Evolutionary conservation across 2,329 filamentous ascomycete genomes (phyloP), one percentile per base, ranked within the genome.

Genomic region (Leptographium procerum): DNA sequence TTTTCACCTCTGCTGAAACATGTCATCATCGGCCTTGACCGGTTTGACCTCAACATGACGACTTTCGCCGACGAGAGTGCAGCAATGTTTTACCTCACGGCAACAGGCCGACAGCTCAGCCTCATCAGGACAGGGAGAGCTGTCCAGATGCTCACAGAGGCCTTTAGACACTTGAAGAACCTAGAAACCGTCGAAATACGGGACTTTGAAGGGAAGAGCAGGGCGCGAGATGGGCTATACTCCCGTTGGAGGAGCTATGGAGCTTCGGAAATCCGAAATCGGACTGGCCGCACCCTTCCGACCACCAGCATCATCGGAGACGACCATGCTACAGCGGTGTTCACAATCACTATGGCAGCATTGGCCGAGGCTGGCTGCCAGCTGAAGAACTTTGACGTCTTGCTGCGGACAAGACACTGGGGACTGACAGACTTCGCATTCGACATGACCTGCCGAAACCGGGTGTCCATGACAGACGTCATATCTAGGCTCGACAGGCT

Each of bases 121-220:
- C 63, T 81, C 24, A 59, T 73, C 34, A 63, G 64, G 6, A 76
- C 73, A 0, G 81, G 82, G 0, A 66, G 71, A 1, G 78, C 80
- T 28, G 67, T 73, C 1, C 72, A 77, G 8, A 75, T 86, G 74
- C 75, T 87, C 19, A 70, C 73, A 0, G 73, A 80, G 34, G 84
- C 83, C 2, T 79, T 87, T 56, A 64, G 67, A 11, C 76, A 79
- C 36, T 72, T 88, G 4, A 65, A 68, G 0, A 80, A 81, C 57
- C 75, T 87, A 6, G 69, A 78, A 33, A 79, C 75, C 0, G 67
- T 87, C 16, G 79, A 81, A 28, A 70, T 87, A 28, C 77, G 84
- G 22, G 81, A 87, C 65, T 85, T 80, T 68, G 72, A 78, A 64
- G 78, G 78, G 0, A 26, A 5, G 0, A 73, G 67, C 11, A 78